Conservation (phyloP, 148 eudicot genomes). For the Rhododendron molle region DNA sequence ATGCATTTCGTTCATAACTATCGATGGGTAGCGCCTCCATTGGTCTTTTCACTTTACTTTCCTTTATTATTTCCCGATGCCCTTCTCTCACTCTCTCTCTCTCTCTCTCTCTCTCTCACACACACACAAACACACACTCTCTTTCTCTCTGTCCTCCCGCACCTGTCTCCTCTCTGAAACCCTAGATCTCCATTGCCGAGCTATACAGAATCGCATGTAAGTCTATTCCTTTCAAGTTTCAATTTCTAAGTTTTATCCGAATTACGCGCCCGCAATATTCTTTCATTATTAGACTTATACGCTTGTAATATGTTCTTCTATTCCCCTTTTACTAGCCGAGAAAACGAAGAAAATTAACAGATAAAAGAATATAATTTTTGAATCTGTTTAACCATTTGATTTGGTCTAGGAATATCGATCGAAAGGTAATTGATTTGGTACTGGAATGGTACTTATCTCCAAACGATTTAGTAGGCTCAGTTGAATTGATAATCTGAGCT, state of each 20-base stretch:
- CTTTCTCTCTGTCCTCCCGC: too few species aligned
- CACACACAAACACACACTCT: too few species aligned
- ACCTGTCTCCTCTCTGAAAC: conserved; percentile 4
- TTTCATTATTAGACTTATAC: neutral
- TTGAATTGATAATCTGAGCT: neutral
- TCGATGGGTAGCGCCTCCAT: neutral
- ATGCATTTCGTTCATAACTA: neutral
- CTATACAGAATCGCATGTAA: neutral
- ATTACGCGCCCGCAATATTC: neutral
- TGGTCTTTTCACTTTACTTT: neutral
- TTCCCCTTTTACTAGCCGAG: neutral
- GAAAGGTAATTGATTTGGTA: neutral
- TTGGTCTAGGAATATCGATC: neutral
- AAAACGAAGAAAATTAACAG: neutral
- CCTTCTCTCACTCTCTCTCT: neutral
- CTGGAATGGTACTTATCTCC: neutral
- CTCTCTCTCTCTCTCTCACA: neutral
- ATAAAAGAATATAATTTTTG: neutral
- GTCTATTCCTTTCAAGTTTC: neutral
- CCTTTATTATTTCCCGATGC: neutral
- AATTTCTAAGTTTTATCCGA: neutral
- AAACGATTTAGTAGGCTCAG: neutral
- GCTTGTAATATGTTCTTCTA: neutral
- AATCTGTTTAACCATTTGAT: neutral
- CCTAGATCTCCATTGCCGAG: conserved; percentile 3